Conservation (phyloP, 495 filamentous ascomycete species). For the Hypoxylon rickii region DNA sequence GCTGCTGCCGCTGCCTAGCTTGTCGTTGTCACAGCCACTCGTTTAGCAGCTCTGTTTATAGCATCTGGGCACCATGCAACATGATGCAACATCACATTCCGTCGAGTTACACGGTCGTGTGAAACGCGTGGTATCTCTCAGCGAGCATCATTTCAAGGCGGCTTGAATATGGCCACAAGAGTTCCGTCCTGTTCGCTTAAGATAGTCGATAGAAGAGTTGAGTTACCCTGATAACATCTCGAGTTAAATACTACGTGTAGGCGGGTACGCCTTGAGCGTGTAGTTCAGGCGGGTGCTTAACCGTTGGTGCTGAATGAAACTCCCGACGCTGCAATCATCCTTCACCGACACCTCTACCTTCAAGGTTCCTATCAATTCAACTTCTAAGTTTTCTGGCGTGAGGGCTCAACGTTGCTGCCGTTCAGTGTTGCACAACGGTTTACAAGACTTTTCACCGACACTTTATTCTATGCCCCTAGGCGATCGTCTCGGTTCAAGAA, state of each 20-base stretch:
- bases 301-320: too few species aligned
- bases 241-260: neutral
- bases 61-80: neutral
- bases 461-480: neutral
- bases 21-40: neutral
- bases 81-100: neutral
- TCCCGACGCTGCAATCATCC: too few species aligned
- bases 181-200: neutral
- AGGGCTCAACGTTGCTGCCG: too few species aligned
- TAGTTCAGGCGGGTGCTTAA: too few species aligned
- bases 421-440: too few species aligned
- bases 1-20: neutral
- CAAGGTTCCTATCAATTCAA: too few species aligned
- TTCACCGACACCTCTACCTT: too few species aligned
- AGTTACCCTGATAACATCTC: neutral
- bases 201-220: neutral
- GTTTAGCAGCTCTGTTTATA: neutral
- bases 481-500: neutral
- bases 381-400: too few species aligned
- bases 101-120: neutral
- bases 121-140: too few species aligned
- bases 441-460: too few species aligned
- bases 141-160: neutral
- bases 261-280: too few species aligned
- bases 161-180: neutral